Evolutionary conservation across 2,329 filamentous ascomycete species (phyloP).

Genomic region (Nigrograna mackinnonii): DNA sequence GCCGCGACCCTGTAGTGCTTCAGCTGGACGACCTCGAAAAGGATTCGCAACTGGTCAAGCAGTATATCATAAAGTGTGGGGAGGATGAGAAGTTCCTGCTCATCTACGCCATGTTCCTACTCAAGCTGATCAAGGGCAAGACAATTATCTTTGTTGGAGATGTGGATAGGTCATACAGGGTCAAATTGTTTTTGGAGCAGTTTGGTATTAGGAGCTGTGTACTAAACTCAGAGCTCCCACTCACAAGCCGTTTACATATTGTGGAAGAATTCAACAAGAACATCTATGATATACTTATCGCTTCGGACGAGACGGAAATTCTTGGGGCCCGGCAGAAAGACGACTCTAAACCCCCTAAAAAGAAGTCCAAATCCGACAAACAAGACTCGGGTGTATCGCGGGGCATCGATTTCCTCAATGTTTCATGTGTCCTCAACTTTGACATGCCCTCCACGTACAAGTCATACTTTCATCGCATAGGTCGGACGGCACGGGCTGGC

Average conservation of each 20-base stretch:
- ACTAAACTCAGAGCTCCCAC: conserved; percentile 89
- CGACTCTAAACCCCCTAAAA: conserved; percentile 27
- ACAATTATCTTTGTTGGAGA: conserved; percentile 83
- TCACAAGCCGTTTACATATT: conserved; percentile 91
- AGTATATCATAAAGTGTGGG: conserved; percentile 89
- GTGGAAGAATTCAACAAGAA: conserved; percentile 97
- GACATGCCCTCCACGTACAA: conserved; percentile 87
- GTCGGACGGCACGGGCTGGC: conserved; percentile 87
- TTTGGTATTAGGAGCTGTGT: conserved; percentile 94
- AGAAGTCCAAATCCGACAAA: conserved; percentile 68
- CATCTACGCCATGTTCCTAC: conserved; percentile 91
- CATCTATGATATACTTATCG: conserved; percentile 97
- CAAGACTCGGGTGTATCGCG: conserved; percentile 94
- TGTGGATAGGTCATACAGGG: conserved; percentile 84
- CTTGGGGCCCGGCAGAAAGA: conserved; percentile 59
- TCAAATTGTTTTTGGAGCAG: conserved; percentile 95
- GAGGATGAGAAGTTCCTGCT: conserved; percentile 97
- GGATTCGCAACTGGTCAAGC: conserved; percentile 75
- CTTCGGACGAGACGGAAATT: conserved; percentile 88
- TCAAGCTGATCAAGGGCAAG: conserved; percentile 92
- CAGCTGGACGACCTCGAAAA: conserved; percentile 83
- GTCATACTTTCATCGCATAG: conserved; percentile 96
- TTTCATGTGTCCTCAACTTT: conserved; percentile 84
- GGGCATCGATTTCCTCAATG: conserved; percentile 96
- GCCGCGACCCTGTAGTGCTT: conserved; percentile 75